These are phyloP conservation scores for Skeletonema tropicum DNA, from an alignment of 108 stramenopile species.

Conservation along the genomic window DNA sequence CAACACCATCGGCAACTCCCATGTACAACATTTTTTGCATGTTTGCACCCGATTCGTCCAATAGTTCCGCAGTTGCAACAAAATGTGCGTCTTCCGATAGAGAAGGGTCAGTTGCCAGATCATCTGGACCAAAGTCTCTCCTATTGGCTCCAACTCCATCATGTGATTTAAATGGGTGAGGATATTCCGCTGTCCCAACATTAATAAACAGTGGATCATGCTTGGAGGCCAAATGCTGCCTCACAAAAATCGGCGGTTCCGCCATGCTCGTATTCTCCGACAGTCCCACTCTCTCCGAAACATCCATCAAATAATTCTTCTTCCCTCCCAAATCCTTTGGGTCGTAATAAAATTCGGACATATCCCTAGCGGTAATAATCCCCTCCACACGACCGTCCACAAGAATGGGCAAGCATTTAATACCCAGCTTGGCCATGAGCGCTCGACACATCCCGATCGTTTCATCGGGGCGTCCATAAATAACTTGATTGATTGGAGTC, in stretches of 20 bases:
- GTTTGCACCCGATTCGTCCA: slow-evolving; percentile 65
- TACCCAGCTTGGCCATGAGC: slow-evolving; percentile 87
- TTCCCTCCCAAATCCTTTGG: slow-evolving; percentile 91
- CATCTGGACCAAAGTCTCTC: slow-evolving; percentile 75
- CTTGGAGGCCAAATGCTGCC: slow-evolving; percentile 65
- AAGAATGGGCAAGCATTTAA: slow-evolving; percentile 92
- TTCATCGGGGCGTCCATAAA: slow-evolving; percentile 84
- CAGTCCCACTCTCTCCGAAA: slow-evolving; percentile 90
- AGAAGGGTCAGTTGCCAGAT: slow-evolving; percentile 62
- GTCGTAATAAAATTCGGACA: slow-evolving; percentile 85
- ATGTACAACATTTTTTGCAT: slow-evolving; percentile 79
- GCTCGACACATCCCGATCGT: slow-evolving; percentile 86
- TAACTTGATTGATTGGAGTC: slow-evolving; percentile 86
- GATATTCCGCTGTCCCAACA: slow-evolving; percentile 81
- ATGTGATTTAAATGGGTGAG: slow-evolving; percentile 91
- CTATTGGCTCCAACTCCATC: slow-evolving; percentile 73
- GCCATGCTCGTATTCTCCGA: slow-evolving; percentile 84
- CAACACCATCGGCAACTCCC: slow-evolving; percentile 97
- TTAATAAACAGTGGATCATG: slow-evolving; percentile 80
- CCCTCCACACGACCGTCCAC: slow-evolving; percentile 85
- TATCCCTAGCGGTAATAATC: slow-evolving; percentile 87
- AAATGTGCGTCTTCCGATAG: slow-evolving; percentile 93
- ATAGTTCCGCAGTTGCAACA: slow-evolving; percentile 54
- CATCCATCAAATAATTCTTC: slow-evolving; percentile 84
- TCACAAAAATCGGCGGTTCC: slow-evolving; percentile 76